Percentiles rank a stretch among this genome's conserved stretches.
These are phyloP conservation scores for Hanseniaspora gamundiae DNA, from an alignment of 1,139 yeast genomes.

Conservation along the genomic window DNA sequence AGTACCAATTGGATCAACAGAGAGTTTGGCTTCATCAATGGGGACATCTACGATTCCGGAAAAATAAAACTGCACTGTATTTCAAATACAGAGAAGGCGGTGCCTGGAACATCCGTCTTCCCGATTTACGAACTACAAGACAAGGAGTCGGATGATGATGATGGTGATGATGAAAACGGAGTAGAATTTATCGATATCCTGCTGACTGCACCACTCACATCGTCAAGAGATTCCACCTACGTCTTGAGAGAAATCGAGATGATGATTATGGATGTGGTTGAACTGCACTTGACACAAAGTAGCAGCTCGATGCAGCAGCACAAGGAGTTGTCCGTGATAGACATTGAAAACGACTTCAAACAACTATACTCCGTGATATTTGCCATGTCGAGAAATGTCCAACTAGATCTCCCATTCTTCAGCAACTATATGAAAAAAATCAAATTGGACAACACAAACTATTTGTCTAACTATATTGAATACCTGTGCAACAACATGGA, in stretches of 20 bases:
- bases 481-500: background rate
- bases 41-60: conserved; percentile 6
- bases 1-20: background rate
- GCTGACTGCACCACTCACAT: conserved; percentile 12
- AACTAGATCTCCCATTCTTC: background rate
- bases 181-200: conserved; percentile 9
- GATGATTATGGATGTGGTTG: conserved; percentile 7
- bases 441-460: background rate
- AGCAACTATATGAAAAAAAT: background rate
- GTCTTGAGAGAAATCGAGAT: conserved; percentile 12
- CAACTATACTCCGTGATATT: background rate
- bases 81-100: background rate
- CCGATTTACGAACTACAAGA: too few species aligned
- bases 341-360: background rate
- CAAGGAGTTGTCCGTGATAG: background rate
- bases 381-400: conserved; percentile 1
- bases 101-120: too few species aligned
- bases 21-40: background rate
- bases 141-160: background rate
- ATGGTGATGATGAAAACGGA: background rate
- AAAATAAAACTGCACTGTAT: conserved; percentile 5
- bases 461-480: background rate
- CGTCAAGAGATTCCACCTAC: conserved; percentile 12
- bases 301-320: background rate
- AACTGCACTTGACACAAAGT: background rate